phyloP scores from a whole-genome alignment of 2,329 filamentous ascomycete genomes.

The Fusarium solani-melongenae region DNA sequence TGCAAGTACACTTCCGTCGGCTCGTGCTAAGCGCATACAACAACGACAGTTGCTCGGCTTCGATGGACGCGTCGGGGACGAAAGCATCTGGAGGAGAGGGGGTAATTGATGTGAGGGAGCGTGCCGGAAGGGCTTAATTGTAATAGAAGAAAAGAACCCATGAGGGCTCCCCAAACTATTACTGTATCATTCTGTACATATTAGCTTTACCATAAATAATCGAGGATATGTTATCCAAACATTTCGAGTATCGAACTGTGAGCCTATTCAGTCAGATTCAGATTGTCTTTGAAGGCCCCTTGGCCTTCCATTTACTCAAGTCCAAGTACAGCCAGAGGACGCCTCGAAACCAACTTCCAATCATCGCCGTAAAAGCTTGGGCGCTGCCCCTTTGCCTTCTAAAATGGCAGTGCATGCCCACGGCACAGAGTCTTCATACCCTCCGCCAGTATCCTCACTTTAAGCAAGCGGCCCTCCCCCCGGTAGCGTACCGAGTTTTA shows the following conservation, averaged over 20 bases:
- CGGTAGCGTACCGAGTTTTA: no score
- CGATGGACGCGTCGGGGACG: not conserved
- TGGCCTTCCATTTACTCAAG: not conserved
- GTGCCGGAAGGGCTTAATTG: not conserved
- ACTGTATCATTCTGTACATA: not conserved
- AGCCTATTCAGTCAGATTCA: not conserved
- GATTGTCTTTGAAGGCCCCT: not conserved
- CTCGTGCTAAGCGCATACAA: conserved; percentile 29
- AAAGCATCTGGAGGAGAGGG: not conserved
- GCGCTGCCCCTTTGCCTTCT: not conserved
- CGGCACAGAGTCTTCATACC: not conserved
- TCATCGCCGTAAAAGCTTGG: not conserved
- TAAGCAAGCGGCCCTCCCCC: not conserved
- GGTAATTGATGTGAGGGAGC: not conserved
- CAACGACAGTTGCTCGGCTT: not conserved
- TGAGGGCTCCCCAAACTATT: not conserved
- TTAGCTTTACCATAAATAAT: not conserved
- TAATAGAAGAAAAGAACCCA: not conserved
- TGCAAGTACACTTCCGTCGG: conserved; percentile 39
- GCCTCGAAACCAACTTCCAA: not conserved
- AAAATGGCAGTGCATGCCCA: not conserved
- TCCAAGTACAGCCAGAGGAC: not conserved
- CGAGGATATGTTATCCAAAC: not conserved
- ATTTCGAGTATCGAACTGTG: not conserved
- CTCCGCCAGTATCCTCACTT: not conserved